These are phyloP conservation scores for Scutellaria galericulata DNA, from an alignment of 257 asterid species.

Conservation along the genomic window DNA sequence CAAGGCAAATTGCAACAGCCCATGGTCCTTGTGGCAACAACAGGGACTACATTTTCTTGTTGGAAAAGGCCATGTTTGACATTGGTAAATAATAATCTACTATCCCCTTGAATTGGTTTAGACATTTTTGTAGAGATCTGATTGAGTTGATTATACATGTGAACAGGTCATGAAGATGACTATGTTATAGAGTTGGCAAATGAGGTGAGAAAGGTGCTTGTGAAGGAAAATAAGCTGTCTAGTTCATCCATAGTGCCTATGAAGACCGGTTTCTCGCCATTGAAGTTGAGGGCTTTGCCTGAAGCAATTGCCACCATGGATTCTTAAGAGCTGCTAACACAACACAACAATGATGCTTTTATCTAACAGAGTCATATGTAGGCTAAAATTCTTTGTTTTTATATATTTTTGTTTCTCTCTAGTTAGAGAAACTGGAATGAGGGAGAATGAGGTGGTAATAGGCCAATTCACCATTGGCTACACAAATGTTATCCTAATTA, in stretches of 20 bases:
- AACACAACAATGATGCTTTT: constrained; percentile 9
- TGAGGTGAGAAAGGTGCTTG: constrained; percentile 79
- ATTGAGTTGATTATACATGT: not conserved
- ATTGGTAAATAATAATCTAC: constrained; percentile 52
- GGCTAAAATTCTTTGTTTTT: constrained; percentile 29
- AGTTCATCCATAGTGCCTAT: constrained; percentile 41
- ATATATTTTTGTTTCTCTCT: not conserved
- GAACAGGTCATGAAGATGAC: constrained; percentile 79
- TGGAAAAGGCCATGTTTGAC: constrained; percentile 84
- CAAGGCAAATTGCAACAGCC: constrained; percentile 92
- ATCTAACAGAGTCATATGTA: constrained; percentile 28
- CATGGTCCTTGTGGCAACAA: constrained; percentile 89
- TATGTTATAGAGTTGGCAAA: constrained; percentile 77
- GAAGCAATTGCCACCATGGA: constrained; percentile 62
- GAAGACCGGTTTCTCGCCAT: constrained; percentile 54
- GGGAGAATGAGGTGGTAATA: not conserved
- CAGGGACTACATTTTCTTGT: constrained; percentile 78
- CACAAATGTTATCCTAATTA: not conserved
- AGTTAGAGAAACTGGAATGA: not conserved
- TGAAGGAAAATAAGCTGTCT: constrained; percentile 49
- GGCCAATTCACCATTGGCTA: constrained; percentile 27
- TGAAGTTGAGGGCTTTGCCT: constrained; percentile 49
- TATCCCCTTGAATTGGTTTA: too few species aligned
- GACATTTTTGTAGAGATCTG: not conserved
- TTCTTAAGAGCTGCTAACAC: constrained; percentile 37